Evolutionary conservation across 1,284 basidiomycete genomes (phyloP), one percentile per base, ranked within the genome.

Genomic region (Trichosporon sp.): DNA sequence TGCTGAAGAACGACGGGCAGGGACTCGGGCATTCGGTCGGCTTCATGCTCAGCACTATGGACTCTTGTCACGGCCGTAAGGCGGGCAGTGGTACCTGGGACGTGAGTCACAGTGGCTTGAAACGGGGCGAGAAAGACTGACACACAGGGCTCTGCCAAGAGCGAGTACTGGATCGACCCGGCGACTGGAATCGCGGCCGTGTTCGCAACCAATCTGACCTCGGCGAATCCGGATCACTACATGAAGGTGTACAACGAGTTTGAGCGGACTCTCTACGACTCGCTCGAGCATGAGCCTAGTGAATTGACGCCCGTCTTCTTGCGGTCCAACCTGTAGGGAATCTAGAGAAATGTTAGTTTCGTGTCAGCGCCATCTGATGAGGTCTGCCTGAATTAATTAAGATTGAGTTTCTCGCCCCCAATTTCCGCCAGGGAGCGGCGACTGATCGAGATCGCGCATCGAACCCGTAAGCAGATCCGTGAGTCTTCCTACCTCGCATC

Each of bases 241-340:
- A 72, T 74, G 64, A 56, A 69, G 26, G 68, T 76, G 14, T 82
- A 79, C 71, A 74, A 77, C 32, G 70, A 70, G 59, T 81, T 74
- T 65, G 80, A 82, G 72, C 70, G 75, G 66, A 70, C 73, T 0
- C 35, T 82, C 37, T 82, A 82, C 67, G 75, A 78, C 35, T 66
- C 71, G 48, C 71, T 80, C 68, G 70, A 46, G 43, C 14, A 46
- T 14, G 43, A 14, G 3, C 3, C 43, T 4, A 11, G 10, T 3
- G 43, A 46, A 14, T 7, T 11, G 8, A 7, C 43, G 16, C 43
- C 43, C 14, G 43, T 46, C 4, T n/a, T 14, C 16, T 14, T 46
- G 16, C 43, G 43, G 7, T 46, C 43, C 4, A 46, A 46, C 16
- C 43, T 46, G 43, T 46, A 46, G 43, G n/a, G 4, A 7, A 46